phyloP scores from a whole-genome alignment of 2,329 filamentous ascomycete species.

The Calonectria pseudoreteaudii region DNA sequence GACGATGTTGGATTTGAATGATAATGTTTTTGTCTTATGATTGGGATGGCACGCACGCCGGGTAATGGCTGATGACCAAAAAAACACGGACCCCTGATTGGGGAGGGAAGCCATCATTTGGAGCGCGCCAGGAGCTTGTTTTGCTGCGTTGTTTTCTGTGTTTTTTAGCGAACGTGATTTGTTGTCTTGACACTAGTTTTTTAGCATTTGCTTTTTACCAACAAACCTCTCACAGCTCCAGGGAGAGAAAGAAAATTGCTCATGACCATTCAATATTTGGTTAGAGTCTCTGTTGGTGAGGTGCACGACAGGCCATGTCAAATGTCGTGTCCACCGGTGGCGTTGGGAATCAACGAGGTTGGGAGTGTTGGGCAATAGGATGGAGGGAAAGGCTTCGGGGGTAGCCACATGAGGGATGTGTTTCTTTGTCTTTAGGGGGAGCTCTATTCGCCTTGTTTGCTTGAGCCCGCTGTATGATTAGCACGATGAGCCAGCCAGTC shows the following conservation, averaged over 20 bases:
- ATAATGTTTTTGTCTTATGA: slow-evolving; percentile 46
- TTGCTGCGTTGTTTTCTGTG: slow-evolving; percentile 29
- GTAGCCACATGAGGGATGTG: slow-evolving; percentile 24
- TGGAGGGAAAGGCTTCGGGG: slow-evolving; percentile 21
- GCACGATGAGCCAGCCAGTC: neutral
- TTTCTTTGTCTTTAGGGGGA: slow-evolving; percentile 20
- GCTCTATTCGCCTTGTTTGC: slow-evolving; percentile 1
- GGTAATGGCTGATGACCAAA: slow-evolving; percentile 28
- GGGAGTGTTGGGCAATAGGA: slow-evolving; percentile 37
- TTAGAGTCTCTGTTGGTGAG: slow-evolving; percentile 27
- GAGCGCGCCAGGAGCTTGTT: slow-evolving; percentile 43
- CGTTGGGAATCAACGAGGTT: slow-evolving; percentile 35
- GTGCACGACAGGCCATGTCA: slow-evolving; percentile 17
- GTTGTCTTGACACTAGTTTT: slow-evolving; percentile 26
- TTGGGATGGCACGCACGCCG: slow-evolving; percentile 31
- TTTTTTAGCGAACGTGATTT: slow-evolving; percentile 30
- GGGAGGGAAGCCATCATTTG: slow-evolving; percentile 36
- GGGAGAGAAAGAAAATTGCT: slow-evolving; percentile 27
- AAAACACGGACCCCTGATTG: slow-evolving; percentile 33
- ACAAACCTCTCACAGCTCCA: slow-evolving; percentile 24
- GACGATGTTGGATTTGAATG: slow-evolving; percentile 43
- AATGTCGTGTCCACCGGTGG: slow-evolving; percentile 26
- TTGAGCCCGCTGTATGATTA: slow-evolving; percentile 13
- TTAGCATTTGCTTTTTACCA: slow-evolving; percentile 23
- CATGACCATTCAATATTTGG: slow-evolving; percentile 25